Conservation (phyloP, 176 grass and related monocot species). For the Bothriochloa decipiens region DNA sequence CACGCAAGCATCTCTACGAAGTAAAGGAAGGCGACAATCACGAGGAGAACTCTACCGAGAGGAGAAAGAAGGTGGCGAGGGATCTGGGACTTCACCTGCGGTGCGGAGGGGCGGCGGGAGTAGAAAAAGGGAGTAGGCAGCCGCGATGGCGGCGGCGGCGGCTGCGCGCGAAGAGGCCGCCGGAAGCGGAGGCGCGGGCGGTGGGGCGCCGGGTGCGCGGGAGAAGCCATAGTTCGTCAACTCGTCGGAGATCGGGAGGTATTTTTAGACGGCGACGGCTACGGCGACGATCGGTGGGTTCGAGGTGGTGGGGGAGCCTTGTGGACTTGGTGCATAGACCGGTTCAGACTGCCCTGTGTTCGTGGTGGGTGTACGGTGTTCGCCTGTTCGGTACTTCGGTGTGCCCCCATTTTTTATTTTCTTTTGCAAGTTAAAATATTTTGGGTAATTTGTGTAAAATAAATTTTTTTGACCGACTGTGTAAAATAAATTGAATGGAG, state of each 20-base stretch:
- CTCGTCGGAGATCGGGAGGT: slow-evolving; percentile 34
- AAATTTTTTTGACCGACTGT: too few relatives aligned
- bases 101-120: not conserved
- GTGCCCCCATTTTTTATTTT: too few relatives aligned
- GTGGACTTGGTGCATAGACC: slow-evolving; percentile 33
- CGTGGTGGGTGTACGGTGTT: not conserved
- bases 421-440: too few relatives aligned
- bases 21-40: slow-evolving; percentile 18
- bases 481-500: too few relatives aligned
- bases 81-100: slow-evolving; percentile 42
- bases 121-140: not conserved
- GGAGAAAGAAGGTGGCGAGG: not conserved
- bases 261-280: slow-evolving; percentile 28
- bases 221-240: slow-evolving; percentile 23
- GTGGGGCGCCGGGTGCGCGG: not conserved
- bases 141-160: slow-evolving; percentile 5
- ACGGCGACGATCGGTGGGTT: slow-evolving; percentile 5
- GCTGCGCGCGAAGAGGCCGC: slow-evolving; percentile 27
- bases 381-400: too few relatives aligned
- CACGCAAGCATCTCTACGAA: not conserved
- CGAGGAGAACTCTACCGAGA: not conserved
- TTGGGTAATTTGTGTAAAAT: too few relatives aligned
- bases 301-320: not conserved
- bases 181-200: slow-evolving; percentile 25
- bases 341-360: not conserved